A percentile compares a stretch with the other conserved stretches of the same genome.
These are phyloP conservation scores for Reticulomyxa filosa DNA, from an alignment of 78 protist species.

Conservation along the genomic window DNA sequence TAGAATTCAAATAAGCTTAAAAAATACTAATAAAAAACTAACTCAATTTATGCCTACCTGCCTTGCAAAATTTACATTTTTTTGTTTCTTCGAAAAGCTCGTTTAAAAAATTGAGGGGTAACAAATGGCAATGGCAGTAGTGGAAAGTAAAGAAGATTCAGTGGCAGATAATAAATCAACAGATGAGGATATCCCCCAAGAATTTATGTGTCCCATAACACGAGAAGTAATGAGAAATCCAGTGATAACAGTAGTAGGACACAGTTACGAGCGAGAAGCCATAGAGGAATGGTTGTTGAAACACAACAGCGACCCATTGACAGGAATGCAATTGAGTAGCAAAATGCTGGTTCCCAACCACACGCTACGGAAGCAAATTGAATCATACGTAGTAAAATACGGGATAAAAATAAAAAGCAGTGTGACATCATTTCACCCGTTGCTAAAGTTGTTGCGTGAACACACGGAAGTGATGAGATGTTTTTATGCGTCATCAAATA, in stretches of 20 bases:
- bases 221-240: neutral
- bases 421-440: neutral
- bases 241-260: neutral
- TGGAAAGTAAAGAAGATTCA: too few relatives aligned
- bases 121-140: too few relatives aligned
- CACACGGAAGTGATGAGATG: too few relatives aligned
- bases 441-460: neutral
- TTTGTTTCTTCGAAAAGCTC: too few relatives aligned
- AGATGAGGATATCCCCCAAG: too few relatives aligned
- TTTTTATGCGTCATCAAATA: too few relatives aligned
- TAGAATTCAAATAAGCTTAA: too few relatives aligned
- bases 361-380: neutral
- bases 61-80: too few relatives aligned
- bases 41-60: too few relatives aligned
- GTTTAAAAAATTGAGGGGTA: too few relatives aligned
- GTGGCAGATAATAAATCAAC: too few relatives aligned
- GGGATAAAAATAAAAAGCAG: neutral
- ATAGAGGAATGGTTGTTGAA: neutral
- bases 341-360: neutral
- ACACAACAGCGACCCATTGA: neutral
- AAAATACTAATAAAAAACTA: too few relatives aligned
- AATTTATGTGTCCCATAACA: neutral
- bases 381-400: neutral
- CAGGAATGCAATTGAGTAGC: neutral
- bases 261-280: neutral